phyloP scores from a whole-genome alignment of 805 yeast genomes.

The Candida vartiovaarae region DNA sequence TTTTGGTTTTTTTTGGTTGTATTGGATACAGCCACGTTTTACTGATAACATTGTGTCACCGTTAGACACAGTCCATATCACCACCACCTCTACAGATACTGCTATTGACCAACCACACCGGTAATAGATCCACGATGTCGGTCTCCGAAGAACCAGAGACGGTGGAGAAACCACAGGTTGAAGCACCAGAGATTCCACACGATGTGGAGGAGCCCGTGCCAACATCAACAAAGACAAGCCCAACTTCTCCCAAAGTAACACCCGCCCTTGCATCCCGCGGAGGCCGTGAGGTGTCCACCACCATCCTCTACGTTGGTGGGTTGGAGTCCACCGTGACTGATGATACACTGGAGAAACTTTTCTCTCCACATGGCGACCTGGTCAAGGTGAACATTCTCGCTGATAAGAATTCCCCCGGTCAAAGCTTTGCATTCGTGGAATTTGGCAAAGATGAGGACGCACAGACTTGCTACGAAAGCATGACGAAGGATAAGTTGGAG shows the following conservation, averaged over 20 bases:
- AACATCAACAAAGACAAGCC: no score
- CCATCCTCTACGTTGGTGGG: constrained; percentile 72
- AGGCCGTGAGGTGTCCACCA: constrained; percentile 72
- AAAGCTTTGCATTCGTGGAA: constrained; percentile 81
- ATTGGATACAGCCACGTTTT: no score
- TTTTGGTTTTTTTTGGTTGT: no score
- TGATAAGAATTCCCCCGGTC: constrained; percentile 68
- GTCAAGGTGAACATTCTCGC: constrained; percentile 61
- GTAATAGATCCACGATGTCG: no score
- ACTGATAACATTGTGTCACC: no score
- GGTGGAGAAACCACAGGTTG: no score
- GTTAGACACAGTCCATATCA: no score
- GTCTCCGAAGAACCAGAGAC: no score
- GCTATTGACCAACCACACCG: no score
- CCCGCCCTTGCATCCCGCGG: constrained; percentile 75
- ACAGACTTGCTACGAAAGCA: constrained; percentile 48
- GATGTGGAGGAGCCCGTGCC: no score
- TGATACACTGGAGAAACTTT: constrained; percentile 51
- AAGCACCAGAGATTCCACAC: no score
- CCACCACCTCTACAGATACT: no score
- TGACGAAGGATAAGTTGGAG: constrained; percentile 19
- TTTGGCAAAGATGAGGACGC: constrained; percentile 55
- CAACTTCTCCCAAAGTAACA: constrained; percentile 6
- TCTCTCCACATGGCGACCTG: constrained; percentile 55
- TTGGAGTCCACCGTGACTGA: constrained; percentile 61